Evolutionary conservation across 1,284 basidiomycete species (phyloP), one percentile per base, ranked within the genome.

Genomic region (Ustilago cynodontis): DNA sequence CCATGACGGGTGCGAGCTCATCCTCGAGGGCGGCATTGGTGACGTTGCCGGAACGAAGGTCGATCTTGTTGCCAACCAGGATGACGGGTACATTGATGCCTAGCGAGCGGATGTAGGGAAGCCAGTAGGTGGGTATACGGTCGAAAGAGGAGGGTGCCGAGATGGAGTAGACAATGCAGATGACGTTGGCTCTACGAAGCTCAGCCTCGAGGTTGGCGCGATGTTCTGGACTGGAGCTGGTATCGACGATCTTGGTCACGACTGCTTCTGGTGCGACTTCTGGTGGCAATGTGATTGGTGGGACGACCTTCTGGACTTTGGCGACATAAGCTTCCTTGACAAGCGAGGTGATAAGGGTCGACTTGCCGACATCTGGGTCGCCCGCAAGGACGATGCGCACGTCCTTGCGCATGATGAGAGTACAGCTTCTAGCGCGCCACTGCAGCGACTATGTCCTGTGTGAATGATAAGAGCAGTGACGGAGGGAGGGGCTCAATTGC

Each of bases 51-150:
- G 93, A 93, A 28, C 96, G 90, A 60, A 98, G 87, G 87, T 99
- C 96, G 65, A 99, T 98, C 88, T 99, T 99, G 89, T 98, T 99
- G 60, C 96, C 96, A 33, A 98, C 94, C 22, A 99, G 90, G 71
- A 99, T 96, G 57, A 98, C 95, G 18, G 97, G 96, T 10, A 98
- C 92, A 93, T 96, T 85, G 65, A 66, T 93, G 68, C 96, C 96
- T 29, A 98, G 89, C 78, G 95, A 93, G 50, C 95, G 91, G 87
- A 99, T 97, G 82, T 94, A 92, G n/a, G 96, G 96, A 60, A 99
- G 89, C 96, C 96, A 99, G 86, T 94, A 98, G n/a, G 95, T 92
- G 31, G 95, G 94, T 87, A 99, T 95, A 65, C 96, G 92, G 87
- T 98, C 94, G 87, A 99, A 98, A 18, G 94, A 95, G 79, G 93